Conservation (phyloP, 257 asterid genomes). For the Penstemon newberryi region DNA sequence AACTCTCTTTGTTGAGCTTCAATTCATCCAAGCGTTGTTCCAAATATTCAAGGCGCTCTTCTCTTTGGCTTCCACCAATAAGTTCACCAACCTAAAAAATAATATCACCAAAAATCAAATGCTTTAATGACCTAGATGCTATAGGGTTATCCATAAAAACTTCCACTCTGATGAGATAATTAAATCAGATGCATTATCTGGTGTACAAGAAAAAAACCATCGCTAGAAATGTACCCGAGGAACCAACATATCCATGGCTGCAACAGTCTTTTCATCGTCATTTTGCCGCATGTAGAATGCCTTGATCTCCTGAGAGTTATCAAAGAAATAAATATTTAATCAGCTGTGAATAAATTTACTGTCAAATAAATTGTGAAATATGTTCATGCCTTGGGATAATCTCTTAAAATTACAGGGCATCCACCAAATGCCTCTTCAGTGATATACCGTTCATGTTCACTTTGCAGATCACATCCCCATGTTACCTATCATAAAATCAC, state of each 20-base stretch:
- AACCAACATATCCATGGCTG: conserved; percentile 99
- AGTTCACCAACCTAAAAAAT: conserved; percentile 81
- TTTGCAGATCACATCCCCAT: conserved; percentile 99
- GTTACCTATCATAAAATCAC: conserved; percentile 54
- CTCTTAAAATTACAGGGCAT: conserved; percentile 90
- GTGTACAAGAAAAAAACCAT: not conserved
- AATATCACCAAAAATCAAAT: not conserved
- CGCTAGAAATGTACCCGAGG: conserved; percentile 69
- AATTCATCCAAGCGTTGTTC: conserved; percentile 80
- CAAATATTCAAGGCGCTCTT: conserved; percentile 82
- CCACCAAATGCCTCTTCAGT: conserved; percentile 92
- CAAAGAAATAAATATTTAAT: conserved; percentile 22
- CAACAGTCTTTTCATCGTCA: conserved; percentile 95
- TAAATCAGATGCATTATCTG: not conserved
- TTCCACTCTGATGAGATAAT: not conserved
- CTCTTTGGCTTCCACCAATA: conserved; percentile 99
- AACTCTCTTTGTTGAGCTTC: conserved; percentile 91
- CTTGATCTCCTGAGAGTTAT: conserved; percentile 71
- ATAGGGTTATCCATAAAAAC: conserved; percentile 5
- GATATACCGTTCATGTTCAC: conserved; percentile 95
- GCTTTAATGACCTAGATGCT: conserved; percentile 8
- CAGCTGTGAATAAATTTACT: conserved; percentile 4
- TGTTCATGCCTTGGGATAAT: conserved; percentile 83
- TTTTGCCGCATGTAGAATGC: conserved; percentile 97
- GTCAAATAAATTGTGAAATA: conserved; percentile 14